Evolutionary conservation across 129 eudicot species (phyloP).

Genomic region (Scalesia atractyloides): DNA sequence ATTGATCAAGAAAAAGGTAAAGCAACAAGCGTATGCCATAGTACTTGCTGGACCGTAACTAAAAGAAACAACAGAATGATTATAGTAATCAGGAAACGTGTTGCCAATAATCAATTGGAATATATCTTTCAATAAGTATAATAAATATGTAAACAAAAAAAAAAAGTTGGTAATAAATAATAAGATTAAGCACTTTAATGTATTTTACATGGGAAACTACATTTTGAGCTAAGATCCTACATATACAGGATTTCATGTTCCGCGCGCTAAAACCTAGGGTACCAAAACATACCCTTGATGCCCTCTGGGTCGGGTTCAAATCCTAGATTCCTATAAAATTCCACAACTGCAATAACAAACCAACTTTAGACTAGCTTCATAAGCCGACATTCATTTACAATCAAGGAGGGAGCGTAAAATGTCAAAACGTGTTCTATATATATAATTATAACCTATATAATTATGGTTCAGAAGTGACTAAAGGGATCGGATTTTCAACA

Average conservation of each 20-base stretch:
- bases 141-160: slow-evolving; percentile 24
- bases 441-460: not conserved
- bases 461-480: not conserved
- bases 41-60: not conserved
- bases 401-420: not conserved
- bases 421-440: not conserved
- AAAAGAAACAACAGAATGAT: not conserved
- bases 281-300: slow-evolving; percentile 99
- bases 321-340: slow-evolving; percentile 83
- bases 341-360: slow-evolving; percentile 74
- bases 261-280: slow-evolving; percentile 59
- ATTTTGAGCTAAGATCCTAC: slow-evolving; percentile 28
- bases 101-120: slow-evolving; percentile 5
- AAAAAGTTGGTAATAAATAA: not conserved
- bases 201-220: slow-evolving; percentile 27
- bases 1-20: not conserved
- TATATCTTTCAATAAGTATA: slow-evolving; percentile 30
- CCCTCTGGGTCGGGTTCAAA: slow-evolving; percentile 98
- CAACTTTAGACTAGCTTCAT: slow-evolving; percentile 18
- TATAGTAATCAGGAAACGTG: slow-evolving; percentile 1
- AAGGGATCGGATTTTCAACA: not conserved
- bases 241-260: slow-evolving; percentile 13
- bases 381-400: not conserved
- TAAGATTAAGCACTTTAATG: not conserved
- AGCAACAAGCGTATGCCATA: slow-evolving; percentile 7